These are phyloP conservation scores for Phylloboletellus chloephorus DNA, from an alignment of 1,284 basidiomycete species.

Conservation along the genomic window DNA sequence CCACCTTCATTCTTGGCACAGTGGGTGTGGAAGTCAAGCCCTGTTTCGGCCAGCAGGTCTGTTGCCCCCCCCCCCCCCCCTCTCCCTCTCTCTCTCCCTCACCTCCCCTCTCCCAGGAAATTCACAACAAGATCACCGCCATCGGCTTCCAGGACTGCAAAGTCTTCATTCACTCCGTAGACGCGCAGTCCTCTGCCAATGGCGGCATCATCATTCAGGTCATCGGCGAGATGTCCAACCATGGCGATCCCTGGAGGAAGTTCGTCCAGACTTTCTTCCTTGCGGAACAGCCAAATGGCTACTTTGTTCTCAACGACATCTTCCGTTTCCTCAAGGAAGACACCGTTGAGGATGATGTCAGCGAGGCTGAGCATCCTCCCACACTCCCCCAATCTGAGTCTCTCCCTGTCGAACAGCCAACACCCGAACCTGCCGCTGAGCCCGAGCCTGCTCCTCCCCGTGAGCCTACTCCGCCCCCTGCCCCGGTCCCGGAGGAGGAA, in stretches of 20 bases:
- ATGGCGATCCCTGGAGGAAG: constrained; percentile 89
- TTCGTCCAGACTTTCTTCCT: constrained; percentile 99
- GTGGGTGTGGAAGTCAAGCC: constrained; percentile 90
- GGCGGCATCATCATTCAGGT: constrained; percentile 99
- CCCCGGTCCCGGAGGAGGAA: constrained; percentile 37
- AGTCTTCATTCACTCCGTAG: constrained; percentile 94
- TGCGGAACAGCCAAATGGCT: constrained; percentile 97
- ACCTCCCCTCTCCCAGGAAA: constrained; percentile 62
- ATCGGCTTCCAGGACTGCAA: constrained; percentile 96
- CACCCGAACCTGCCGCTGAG: constrained; percentile 18
- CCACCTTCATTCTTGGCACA: constrained; percentile 93
- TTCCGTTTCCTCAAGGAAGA: constrained; percentile 99
- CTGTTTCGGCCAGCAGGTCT: constrained; percentile 88
- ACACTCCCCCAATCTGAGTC: constrained; percentile 34
- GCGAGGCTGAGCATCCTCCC: constrained; percentile 35
- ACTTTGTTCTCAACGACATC: constrained; percentile 99
- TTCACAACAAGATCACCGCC: constrained; percentile 91
- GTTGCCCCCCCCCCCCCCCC: constrained; percentile 16
- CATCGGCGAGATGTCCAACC: constrained; percentile 97
- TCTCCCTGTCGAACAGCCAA: constrained; percentile 30
- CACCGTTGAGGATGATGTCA: constrained; percentile 72
- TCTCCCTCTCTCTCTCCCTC: background rate
- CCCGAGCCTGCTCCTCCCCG: constrained; percentile 17
- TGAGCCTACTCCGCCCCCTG: constrained; percentile 32
- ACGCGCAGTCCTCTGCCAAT: constrained; percentile 88